Evolutionary conservation across 2,329 filamentous ascomycete species (phyloP).

Genomic region (Herpotrichia juniperi): DNA sequence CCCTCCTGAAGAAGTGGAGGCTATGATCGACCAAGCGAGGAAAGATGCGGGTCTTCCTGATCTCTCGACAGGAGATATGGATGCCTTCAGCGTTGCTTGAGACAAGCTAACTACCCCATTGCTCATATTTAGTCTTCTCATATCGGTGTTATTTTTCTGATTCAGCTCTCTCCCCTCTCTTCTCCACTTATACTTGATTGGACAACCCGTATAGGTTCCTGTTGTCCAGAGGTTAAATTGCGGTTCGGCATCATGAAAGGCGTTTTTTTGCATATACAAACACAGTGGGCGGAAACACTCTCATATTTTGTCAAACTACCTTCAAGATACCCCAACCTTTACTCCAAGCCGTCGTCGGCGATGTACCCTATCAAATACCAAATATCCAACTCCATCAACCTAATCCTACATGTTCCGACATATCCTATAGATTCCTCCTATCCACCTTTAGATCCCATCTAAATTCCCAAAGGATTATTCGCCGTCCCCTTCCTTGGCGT

Average conservation of each 20-base stretch:
- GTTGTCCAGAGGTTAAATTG: too few relatives aligned
- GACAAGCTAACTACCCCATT: neutral
- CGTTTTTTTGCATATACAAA: too few relatives aligned
- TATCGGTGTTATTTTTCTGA: neutral
- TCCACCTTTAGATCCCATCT: neutral
- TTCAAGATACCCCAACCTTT: constrained; percentile 4
- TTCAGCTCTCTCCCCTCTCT: neutral
- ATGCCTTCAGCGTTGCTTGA: constrained; percentile 31
- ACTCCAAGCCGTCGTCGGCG: neutral
- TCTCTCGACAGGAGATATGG: constrained; percentile 37
- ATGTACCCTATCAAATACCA: too few relatives aligned
- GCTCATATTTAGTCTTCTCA: neutral
- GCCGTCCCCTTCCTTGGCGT: constrained; percentile 41
- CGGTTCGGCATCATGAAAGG: too few relatives aligned
- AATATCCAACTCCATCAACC: neutral
- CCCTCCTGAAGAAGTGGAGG: constrained; percentile 31
- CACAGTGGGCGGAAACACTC: neutral
- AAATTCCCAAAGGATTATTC: constrained; percentile 52
- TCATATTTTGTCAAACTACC: neutral
- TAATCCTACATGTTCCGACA: neutral
- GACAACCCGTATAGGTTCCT: too few relatives aligned
- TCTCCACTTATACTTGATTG: neutral
- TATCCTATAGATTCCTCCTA: neutral
- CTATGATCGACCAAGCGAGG: constrained; percentile 35
- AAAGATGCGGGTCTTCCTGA: constrained; percentile 29